These are phyloP conservation scores for Auricularia heimuer DNA, from an alignment of 768 basidiomycete genomes.

Conservation along the genomic window DNA sequence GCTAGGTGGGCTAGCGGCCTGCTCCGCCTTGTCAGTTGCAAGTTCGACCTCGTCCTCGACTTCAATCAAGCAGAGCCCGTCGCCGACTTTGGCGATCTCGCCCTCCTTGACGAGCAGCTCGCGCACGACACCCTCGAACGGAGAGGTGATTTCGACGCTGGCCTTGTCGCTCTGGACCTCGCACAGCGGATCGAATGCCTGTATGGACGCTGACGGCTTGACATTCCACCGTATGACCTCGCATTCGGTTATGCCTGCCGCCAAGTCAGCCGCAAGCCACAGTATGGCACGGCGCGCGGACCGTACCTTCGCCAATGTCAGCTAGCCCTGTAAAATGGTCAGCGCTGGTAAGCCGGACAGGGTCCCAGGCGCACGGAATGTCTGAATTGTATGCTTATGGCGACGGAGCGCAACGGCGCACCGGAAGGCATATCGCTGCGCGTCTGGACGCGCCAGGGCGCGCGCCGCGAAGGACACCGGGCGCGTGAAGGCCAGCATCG, in stretches of 20 bases:
- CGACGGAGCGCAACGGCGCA: not conserved
- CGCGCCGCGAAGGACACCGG: not conserved
- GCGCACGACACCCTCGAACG: slow-evolving; percentile 67
- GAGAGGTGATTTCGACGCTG: slow-evolving; percentile 83
- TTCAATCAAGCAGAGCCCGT: slow-evolving; percentile 69
- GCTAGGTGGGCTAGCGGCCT: slow-evolving; percentile 9
- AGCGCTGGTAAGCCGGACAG: not conserved
- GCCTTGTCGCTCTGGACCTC: slow-evolving; percentile 90
- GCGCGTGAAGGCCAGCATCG: not conserved
- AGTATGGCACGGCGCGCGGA: not conserved
- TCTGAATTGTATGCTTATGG: not conserved
- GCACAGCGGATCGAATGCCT: slow-evolving; percentile 56
- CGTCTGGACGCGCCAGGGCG: not conserved
- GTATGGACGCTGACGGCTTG: slow-evolving; percentile 37
- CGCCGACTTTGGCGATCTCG: slow-evolving; percentile 74
- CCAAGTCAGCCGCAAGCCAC: slow-evolving; percentile 32
- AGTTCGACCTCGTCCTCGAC: slow-evolving; percentile 49
- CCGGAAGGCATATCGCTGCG: not conserved
- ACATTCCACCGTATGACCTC: slow-evolving; percentile 81
- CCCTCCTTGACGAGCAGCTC: slow-evolving; percentile 71
- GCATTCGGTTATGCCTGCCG: slow-evolving; percentile 86
- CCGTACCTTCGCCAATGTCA: not conserved
- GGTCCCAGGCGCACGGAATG: not conserved
- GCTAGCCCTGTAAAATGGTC: not conserved
- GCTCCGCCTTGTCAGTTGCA: slow-evolving; percentile 8